phyloP scores from a whole-genome alignment of 495 filamentous ascomycete species.

The Penicillium argentinense region DNA sequence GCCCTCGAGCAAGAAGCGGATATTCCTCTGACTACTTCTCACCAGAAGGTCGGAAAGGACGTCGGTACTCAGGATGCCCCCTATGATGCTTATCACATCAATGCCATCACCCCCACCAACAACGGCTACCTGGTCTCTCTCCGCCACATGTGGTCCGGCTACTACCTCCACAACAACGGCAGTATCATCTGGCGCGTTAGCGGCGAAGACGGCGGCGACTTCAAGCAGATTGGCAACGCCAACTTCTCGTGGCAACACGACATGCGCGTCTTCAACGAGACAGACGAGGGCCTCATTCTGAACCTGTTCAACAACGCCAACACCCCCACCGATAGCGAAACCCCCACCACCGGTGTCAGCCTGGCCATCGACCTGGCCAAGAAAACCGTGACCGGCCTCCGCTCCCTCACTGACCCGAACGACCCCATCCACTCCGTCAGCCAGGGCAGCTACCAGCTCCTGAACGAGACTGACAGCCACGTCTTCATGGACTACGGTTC shows the following conservation, averaged over 20 bases:
- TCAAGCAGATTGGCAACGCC: constrained; percentile 36
- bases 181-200: constrained; percentile 39
- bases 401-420: constrained; percentile 29
- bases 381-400: constrained; percentile 37
- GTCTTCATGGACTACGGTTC: constrained; percentile 50
- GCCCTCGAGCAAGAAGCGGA: constrained; percentile 29
- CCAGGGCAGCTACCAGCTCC: constrained; percentile 49
- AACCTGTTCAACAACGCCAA: constrained; percentile 40
- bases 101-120: constrained; percentile 33
- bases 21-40: constrained; percentile 27
- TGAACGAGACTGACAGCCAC: constrained; percentile 37
- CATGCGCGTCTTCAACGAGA: constrained; percentile 38
- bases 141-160: constrained; percentile 37
- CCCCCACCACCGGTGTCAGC: constrained; percentile 37
- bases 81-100: constrained; percentile 45
- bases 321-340: constrained; percentile 24
- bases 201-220: constrained; percentile 43
- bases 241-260: constrained; percentile 49
- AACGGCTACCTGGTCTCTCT: constrained; percentile 41
- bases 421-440: constrained; percentile 42
- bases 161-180: constrained; percentile 35
- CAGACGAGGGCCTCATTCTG: constrained; percentile 26
- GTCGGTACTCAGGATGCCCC: constrained; percentile 24
- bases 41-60: constrained; percentile 12
- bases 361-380: constrained; percentile 40